Percentiles rank a stretch among this genome's conserved stretches.
Evolutionary conservation across 805 yeast species (phyloP).

Genomic region (Zygoascus ofunaensis): DNA sequence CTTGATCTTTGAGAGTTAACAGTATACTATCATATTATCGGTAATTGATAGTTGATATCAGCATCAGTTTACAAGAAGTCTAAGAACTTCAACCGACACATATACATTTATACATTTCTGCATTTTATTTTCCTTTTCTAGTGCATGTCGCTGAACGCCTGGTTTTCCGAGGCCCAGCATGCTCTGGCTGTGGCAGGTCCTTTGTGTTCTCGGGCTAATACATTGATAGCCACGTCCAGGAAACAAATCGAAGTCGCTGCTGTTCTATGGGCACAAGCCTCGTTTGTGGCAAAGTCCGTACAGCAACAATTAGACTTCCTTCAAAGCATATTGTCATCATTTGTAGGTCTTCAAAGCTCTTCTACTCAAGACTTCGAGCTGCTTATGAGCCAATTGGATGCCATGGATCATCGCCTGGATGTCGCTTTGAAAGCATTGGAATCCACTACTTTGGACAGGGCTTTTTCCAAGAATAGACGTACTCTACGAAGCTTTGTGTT

Average conservation of each 20-base stretch:
- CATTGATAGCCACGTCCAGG: slow-evolving; percentile 30
- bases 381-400: slow-evolving; percentile 20
- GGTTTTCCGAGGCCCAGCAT: slow-evolving; percentile 41
- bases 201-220: slow-evolving; percentile 44
- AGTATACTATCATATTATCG: too few relatives aligned
- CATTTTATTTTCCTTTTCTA: too few relatives aligned
- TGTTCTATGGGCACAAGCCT: slow-evolving; percentile 34
- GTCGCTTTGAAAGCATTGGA: slow-evolving; percentile 30
- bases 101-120: too few relatives aligned
- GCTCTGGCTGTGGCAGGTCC: slow-evolving; percentile 42
- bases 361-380: slow-evolving; percentile 15
- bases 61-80: too few relatives aligned
- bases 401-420: slow-evolving; percentile 26
- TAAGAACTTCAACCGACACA: too few relatives aligned
- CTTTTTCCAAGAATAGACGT: slow-evolving; percentile 14
- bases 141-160: slow-evolving; percentile 16
- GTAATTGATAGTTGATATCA: too few relatives aligned
- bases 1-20: too few relatives aligned
- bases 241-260: slow-evolving; percentile 35
- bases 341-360: slow-evolving; percentile 14
- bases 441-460: slow-evolving; percentile 30
- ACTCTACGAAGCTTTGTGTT: slow-evolving; percentile 43
- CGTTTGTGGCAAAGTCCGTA: slow-evolving; percentile 38
- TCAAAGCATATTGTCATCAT: slow-evolving; percentile 22
- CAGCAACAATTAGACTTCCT: slow-evolving; percentile 41